These are phyloP conservation scores for Trichoderma endophyticum DNA, from an alignment of 2,329 filamentous ascomycete genomes.

Conservation along the genomic window DNA sequence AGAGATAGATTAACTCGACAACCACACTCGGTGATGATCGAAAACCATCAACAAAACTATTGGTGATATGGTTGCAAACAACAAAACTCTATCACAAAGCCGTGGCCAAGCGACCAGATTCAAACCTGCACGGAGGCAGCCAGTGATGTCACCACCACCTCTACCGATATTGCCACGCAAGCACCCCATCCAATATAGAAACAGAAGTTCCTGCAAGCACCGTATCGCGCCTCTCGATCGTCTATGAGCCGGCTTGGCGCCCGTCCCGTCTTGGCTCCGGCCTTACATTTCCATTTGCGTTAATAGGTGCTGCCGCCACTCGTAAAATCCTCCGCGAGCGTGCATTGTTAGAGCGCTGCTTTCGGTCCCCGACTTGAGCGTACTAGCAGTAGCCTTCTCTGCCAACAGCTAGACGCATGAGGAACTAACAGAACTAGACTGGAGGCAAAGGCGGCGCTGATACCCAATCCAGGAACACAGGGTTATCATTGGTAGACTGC, in stretches of 20 bases:
- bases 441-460: background rate
- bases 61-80: background rate
- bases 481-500: background rate
- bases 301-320: background rate
- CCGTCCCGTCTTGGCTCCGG: conserved; percentile 14
- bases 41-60: background rate
- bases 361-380: background rate
- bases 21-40: background rate
- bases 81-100: background rate
- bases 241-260: conserved; percentile 6
- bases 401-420: background rate
- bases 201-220: conserved; percentile 15
- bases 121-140: background rate
- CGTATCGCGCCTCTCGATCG: background rate
- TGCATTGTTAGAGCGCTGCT: background rate
- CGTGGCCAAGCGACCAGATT: background rate
- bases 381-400: background rate
- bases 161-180: background rate
- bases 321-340: background rate
- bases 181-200: background rate
- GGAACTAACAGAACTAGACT: background rate
- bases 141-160: conserved; percentile 5
- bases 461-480: conserved; percentile 7
- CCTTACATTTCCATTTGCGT: background rate
- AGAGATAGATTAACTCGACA: background rate